phyloP scores from a whole-genome alignment of 306 rosid genomes.

The Senna tora region DNA sequence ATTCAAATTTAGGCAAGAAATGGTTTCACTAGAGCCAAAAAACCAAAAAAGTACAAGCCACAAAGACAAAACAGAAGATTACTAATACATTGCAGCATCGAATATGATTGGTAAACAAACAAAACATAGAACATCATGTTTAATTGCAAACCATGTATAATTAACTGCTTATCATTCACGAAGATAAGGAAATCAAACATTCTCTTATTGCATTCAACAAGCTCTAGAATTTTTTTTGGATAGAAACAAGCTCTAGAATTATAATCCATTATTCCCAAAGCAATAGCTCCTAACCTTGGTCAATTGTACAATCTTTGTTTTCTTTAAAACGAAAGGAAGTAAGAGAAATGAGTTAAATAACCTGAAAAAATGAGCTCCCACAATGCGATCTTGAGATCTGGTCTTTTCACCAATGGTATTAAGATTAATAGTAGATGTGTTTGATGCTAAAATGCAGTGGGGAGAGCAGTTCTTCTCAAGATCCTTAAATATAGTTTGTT shows the following conservation, averaged over 20 bases:
- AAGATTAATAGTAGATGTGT: slow-evolving; percentile 93
- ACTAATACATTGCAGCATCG: not conserved
- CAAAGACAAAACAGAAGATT: not conserved
- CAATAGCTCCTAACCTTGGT: not conserved
- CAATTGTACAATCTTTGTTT: not conserved
- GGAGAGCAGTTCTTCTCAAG: slow-evolving; percentile 86
- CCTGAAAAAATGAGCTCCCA: slow-evolving; percentile 99
- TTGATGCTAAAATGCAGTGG: slow-evolving; percentile 83
- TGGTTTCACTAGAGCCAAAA: slow-evolving; percentile 20
- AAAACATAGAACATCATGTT: not conserved
- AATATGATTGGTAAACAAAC: not conserved
- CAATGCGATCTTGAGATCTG: slow-evolving; percentile 72
- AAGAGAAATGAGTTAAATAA: slow-evolving; percentile 42
- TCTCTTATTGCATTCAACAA: not conserved
- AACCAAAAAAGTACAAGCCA: not conserved
- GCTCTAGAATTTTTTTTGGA: not conserved
- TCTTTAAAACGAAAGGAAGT: slow-evolving; percentile 7
- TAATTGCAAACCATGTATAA: not conserved
- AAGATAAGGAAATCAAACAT: slow-evolving; percentile 1
- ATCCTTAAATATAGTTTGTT: slow-evolving; percentile 85
- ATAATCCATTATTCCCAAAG: not conserved
- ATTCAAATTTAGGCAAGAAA: slow-evolving; percentile 13
- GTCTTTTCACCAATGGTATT: slow-evolving; percentile 74
- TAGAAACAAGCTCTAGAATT: not conserved
- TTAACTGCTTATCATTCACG: not conserved